These are phyloP conservation scores for Ceratorhiza oryzae-sativae DNA, from an alignment of 1,284 basidiomycete species.

Conservation along the genomic window DNA sequence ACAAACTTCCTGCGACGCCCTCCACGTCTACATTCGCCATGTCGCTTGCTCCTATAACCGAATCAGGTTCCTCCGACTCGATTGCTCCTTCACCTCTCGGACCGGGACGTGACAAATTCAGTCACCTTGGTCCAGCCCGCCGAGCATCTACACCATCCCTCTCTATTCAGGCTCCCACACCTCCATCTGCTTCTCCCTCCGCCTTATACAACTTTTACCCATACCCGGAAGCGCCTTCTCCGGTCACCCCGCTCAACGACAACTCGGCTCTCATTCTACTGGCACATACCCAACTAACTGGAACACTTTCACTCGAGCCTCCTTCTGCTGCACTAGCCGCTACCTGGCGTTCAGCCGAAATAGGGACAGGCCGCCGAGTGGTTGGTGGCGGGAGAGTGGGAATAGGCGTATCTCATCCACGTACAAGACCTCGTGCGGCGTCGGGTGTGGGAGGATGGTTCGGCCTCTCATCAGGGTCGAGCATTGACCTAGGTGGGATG, in stretches of 20 bases:
- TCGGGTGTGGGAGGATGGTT: conserved; percentile 28
- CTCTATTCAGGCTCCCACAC: conserved; percentile 45
- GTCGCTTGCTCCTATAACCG: conserved; percentile 56
- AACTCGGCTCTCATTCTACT: conserved; percentile 76
- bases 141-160: conserved; percentile 45
- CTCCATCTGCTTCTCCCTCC: conserved; percentile 53
- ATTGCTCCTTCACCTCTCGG: conserved; percentile 34
- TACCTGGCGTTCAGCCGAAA: conserved; percentile 42
- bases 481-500: not conserved
- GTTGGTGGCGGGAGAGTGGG: conserved; percentile 36
- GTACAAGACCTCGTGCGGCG: conserved; percentile 12
- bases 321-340: conserved; percentile 47
- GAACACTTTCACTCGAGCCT: conserved; percentile 62
- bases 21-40: conserved; percentile 19
- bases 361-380: conserved; percentile 28
- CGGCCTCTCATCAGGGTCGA: not conserved
- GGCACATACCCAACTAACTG: conserved; percentile 84
- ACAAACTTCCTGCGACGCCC: conserved; percentile 47
- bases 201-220: conserved; percentile 50
- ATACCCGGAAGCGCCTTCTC: conserved; percentile 38
- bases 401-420: conserved; percentile 23
- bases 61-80: conserved; percentile 12
- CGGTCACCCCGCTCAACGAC: conserved; percentile 16
- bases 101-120: conserved; percentile 41
- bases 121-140: conserved; percentile 52